Evolutionary conservation across 2,329 filamentous ascomycete species (phyloP), one percentile per base, ranked within the genome.

Genomic region (Colletotrichum orchidophilum): DNA sequence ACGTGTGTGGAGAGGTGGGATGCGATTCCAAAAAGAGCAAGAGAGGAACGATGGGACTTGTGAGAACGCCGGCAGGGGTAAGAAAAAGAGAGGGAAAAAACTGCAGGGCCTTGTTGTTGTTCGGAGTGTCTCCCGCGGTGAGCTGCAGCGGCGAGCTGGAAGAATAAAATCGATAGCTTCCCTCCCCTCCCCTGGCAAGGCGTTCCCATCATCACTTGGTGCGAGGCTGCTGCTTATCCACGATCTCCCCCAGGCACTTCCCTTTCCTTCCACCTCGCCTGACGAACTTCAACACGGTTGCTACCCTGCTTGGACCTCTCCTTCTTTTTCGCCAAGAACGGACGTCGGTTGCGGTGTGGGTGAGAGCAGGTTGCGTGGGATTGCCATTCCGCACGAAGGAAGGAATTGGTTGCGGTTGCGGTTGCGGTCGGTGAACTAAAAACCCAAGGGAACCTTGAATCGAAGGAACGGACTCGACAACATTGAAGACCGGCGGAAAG

Each of bases 1-100:
- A 71, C 64, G 69, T 69, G 63, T 71, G 64, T 71, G 69, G 64
- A 63, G 64, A 63, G 64, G 64, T 60, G 53, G 69, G 64, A 71
- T 71, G 52, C 24, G 26, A 49, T 33, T 63, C 65, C 69, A 31
- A 71, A 69, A 69, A 63, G 69, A 69, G 69, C 46, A 71, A 71
- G 46, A 63, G 65, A 63, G 42, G 33, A 57, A 49, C 69, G 42
- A 46, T 50, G 33, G 54, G 35, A 63, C 39, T 46, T 21, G 39
- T 46, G 21, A 53, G 59, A 59, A n/a, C 12, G 31, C 13, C 7
- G 33, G 39, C 69, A 69, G 69, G 64, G 59, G 65, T 59, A 49
- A 54, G 31, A 64, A 54, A 59, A 46, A n/a, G 24, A 55, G 26
- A 57, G 35, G 64, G 54, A 50, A 53, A 63, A 39, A 53, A 54